Base-by-base conservation (phyloP, 2,329 filamentous ascomycete genomes). In the Tolypocladium album region DNA sequence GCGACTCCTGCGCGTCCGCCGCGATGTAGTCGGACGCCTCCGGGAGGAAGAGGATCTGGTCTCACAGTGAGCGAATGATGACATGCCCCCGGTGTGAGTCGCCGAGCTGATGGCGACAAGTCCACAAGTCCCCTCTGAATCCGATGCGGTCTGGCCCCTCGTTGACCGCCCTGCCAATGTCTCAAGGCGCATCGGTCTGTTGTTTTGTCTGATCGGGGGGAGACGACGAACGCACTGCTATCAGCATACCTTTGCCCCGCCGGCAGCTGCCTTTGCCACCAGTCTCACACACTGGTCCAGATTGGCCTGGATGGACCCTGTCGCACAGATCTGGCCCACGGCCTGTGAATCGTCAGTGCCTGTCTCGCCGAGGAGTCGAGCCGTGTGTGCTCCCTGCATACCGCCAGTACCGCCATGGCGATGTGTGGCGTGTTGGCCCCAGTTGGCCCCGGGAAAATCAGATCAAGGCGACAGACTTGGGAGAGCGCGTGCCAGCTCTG, bases 1-100 rank as follows among this genome's bases (percentile, higher is more conserved):
- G 75, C 0, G 88, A 88, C 67, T 92, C 86, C 13, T 82, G 72
- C 2, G 87, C 79, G 0, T 85, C 86, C 1, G 82, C 78, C 24
- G 85, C 88, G 67, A 97, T 92, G 78, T 96, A 97, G 76, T 96
- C 92, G 60, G 85, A 85, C 31, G 93, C 93, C 80, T 97, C 93
- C 15, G 93, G 93, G 58, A 97, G 87, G 76, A 97, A 97, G 57
- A 97, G 82, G 22, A 89, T 85, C 83, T 89, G 63, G 31, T 11
- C 17, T n/a, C 24, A 24, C 52, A 13, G 47, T 60, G 22, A 61
- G 60, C 39, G 24, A 38, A 55, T 15, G 31, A 17, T 7, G 17
- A 53, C 17, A 5, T 31, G 12, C 45, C 27, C 27, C 27, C 45
- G 45, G 45, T 20, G 45, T 27, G 45, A 17, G 13, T 50, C 27